phyloP scores from a whole-genome alignment of 139 green algal species.

The Chlamydomonas sphaeroides region DNA sequence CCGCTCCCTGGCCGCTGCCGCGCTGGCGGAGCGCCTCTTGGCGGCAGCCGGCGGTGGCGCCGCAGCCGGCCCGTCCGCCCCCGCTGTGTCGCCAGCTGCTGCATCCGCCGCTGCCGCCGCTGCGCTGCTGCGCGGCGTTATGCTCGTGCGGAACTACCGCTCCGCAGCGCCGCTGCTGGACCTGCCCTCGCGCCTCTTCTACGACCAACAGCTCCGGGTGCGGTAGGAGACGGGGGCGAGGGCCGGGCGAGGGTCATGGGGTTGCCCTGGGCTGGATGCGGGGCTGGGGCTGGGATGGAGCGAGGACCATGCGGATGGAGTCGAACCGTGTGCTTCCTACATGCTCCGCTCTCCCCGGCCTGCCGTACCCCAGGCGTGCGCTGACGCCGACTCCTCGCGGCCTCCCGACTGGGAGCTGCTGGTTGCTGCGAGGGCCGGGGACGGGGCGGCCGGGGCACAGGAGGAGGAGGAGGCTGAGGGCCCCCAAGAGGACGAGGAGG shows the following conservation, averaged over 20 bases:
- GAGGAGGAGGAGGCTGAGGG: too few relatives aligned
- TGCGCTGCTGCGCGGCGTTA: constrained; percentile 30
- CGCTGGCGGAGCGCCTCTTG: not conserved
- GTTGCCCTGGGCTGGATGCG: too few relatives aligned
- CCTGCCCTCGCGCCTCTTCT: constrained; percentile 79
- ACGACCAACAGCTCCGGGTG: constrained; percentile 51
- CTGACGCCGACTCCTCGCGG: constrained; percentile 30
- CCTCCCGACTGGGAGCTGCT: constrained; percentile 34
- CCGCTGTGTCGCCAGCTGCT: too few relatives aligned
- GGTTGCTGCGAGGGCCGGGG: not conserved
- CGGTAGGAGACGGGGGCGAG: not conserved
- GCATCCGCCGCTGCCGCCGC: too few relatives aligned
- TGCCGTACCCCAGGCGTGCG: constrained; percentile 40
- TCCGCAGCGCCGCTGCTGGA: constrained; percentile 70
- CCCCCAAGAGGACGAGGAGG: not conserved
- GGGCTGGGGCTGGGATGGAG: not conserved
- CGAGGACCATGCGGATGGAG: too few relatives aligned
- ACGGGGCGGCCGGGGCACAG: not conserved
- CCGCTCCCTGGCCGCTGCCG: not conserved
- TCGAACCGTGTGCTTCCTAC: too few relatives aligned
- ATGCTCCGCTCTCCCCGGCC: too few relatives aligned
- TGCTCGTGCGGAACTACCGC: constrained; percentile 84
- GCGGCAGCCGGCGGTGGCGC: not conserved
- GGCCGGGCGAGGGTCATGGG: not conserved
- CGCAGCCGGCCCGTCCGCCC: not conserved